Conservation (phyloP, 306 rosid genomes). For the Quercus wislizeni region DNA sequence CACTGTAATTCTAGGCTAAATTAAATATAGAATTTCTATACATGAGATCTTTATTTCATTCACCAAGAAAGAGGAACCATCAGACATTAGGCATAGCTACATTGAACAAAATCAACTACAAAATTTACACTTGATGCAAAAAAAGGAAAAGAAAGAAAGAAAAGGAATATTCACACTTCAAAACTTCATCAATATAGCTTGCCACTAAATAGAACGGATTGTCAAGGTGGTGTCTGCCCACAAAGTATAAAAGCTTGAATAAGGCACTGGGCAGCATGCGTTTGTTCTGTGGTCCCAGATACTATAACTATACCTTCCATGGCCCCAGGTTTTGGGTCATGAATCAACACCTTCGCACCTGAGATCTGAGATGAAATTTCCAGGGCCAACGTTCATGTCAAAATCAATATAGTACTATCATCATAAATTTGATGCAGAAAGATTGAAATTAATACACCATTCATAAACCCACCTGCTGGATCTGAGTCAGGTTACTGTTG, state of each 20-base stretch:
- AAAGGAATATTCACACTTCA: neutral
- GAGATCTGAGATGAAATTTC: constrained; percentile 49
- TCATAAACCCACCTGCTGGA: constrained; percentile 60
- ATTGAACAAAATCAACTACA: neutral
- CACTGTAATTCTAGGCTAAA: neutral
- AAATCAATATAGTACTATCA: neutral
- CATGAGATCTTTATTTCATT: neutral
- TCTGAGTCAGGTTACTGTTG: constrained; percentile 55
- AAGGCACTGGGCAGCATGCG: constrained; percentile 67
- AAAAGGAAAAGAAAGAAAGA: neutral
- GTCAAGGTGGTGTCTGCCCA: constrained; percentile 50
- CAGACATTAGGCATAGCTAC: neutral
- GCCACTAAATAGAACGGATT: neutral
- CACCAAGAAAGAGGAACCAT: neutral
- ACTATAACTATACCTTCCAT: constrained; percentile 50
- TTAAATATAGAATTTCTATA: neutral
- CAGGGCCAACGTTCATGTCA: neutral
- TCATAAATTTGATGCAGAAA: neutral
- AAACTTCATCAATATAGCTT: neutral
- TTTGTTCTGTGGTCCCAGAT: constrained; percentile 62
- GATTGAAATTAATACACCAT: neutral
- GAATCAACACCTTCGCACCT: constrained; percentile 64
- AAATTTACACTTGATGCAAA: neutral
- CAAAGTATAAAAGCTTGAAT: constrained; percentile 83
- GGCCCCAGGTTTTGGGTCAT: constrained; percentile 59